Conservation (phyloP, 176 grass and related monocot species). For the Carex parvula region DNA sequence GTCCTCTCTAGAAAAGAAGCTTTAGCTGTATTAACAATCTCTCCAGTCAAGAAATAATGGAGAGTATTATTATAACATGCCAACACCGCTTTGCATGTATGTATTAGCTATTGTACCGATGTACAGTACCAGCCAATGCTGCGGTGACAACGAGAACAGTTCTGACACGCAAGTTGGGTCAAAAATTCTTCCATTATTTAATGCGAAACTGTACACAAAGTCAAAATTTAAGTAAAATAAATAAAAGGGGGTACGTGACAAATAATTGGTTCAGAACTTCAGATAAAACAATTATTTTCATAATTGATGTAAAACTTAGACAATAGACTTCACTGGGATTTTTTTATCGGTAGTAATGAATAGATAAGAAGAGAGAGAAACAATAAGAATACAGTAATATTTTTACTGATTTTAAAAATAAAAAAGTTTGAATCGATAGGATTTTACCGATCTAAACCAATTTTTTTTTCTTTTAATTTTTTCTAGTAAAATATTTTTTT, state of each 20-base stretch:
- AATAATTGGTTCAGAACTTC: background rate
- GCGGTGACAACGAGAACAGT: background rate
- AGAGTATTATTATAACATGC: background rate
- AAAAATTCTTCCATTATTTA: slow-evolving; percentile 13
- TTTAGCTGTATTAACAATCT: background rate
- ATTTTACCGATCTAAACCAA: too few relatives aligned
- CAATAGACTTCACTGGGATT: too few relatives aligned
- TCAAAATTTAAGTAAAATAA: background rate
- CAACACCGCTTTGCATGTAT: background rate
- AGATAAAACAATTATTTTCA: background rate
- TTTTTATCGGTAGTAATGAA: too few relatives aligned
- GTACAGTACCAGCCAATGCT: background rate
- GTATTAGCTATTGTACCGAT: background rate
- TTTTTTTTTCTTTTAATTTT: too few relatives aligned
- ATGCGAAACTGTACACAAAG: slow-evolving; percentile 13
- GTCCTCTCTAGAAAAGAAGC: background rate
- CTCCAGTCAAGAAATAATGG: background rate
- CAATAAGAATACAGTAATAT: too few relatives aligned
- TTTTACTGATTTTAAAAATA: too few relatives aligned
- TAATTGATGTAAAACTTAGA: background rate
- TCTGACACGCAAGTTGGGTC: background rate
- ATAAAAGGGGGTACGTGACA: background rate
- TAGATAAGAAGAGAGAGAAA: too few relatives aligned
- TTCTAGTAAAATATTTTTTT: too few relatives aligned
- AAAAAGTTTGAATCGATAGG: too few relatives aligned